Conservation (phyloP, 2,329 filamentous ascomycete genomes). For the Neonectria ditissima region DNA sequence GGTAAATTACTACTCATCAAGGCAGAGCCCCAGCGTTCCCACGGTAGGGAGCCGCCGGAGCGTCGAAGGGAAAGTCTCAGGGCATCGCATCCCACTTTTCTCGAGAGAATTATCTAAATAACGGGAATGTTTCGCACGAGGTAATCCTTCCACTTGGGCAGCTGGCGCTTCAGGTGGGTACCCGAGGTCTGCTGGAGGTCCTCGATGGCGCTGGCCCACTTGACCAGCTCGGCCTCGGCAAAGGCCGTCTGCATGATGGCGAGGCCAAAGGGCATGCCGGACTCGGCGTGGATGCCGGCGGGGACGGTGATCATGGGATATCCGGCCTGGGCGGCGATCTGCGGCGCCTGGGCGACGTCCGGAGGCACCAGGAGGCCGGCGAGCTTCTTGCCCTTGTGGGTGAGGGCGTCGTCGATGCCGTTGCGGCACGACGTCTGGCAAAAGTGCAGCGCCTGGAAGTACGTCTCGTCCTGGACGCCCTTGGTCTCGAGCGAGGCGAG, state of each 20-base stretch:
- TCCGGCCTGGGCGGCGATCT: conserved; percentile 80
- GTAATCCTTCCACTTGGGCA: conserved; percentile 66
- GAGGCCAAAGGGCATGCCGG: conserved; percentile 72
- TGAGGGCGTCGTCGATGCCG: conserved; percentile 77
- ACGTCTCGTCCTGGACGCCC: conserved; percentile 72
- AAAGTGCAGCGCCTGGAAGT: conserved; percentile 74
- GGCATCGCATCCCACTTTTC: neutral
- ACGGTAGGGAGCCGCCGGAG: neutral
- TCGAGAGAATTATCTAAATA: conserved; percentile 42
- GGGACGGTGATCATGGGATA: conserved; percentile 80
- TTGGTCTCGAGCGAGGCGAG: conserved; percentile 70
- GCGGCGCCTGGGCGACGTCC: conserved; percentile 74
- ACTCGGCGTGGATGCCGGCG: conserved; percentile 65
- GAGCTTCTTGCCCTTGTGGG: conserved; percentile 58
- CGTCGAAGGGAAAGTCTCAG: neutral
- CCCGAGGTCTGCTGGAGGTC: conserved; percentile 61
- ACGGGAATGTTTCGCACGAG: conserved; percentile 58
- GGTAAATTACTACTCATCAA: conserved; percentile 17
- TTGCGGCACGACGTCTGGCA: conserved; percentile 69
- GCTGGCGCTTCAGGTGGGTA: conserved; percentile 59
- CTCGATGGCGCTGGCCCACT: conserved; percentile 73
- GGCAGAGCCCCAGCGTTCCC: neutral
- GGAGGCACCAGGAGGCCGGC: conserved; percentile 76
- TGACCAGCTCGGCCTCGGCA: conserved; percentile 68
- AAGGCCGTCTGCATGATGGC: conserved; percentile 71